A percentile compares a stretch with the other conserved stretches of the same genome.
phyloP scores from a whole-genome alignment of 306 rosid genomes.

The Amphicarpaea edgeworthii region DNA sequence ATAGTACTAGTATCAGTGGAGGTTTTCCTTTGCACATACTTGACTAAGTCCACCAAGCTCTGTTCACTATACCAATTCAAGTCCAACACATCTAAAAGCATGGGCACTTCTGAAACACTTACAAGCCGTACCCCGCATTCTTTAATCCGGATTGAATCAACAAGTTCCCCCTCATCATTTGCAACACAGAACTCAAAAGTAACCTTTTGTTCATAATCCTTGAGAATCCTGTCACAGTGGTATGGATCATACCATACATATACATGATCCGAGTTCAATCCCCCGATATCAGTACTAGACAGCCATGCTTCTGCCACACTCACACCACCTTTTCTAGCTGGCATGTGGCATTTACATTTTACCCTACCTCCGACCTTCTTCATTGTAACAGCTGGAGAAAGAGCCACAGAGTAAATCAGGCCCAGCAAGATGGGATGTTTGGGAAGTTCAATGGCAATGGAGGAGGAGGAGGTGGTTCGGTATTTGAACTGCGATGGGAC shows the following conservation, averaged over 20 bases:
- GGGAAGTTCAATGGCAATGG: conserved; percentile 6
- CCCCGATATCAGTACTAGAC: too few relatives aligned
- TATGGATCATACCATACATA: neutral
- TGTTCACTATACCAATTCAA: neutral
- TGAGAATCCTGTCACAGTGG: conserved; percentile 37
- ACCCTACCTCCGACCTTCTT: neutral
- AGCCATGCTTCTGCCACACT: too few relatives aligned
- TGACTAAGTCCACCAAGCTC: neutral
- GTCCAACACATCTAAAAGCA: neutral
- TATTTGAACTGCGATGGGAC: conserved; percentile 1
- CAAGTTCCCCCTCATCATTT: too few relatives aligned
- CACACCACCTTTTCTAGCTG: too few relatives aligned
- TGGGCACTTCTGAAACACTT: neutral
- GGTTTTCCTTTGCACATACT: too few relatives aligned
- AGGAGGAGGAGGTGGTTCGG: neutral
- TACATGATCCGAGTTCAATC: too few relatives aligned
- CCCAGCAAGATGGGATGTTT: conserved; percentile 2
- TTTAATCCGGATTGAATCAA: too few relatives aligned
- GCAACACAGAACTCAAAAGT: conserved; percentile 31
- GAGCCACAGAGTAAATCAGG: conserved; percentile 40
- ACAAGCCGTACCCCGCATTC: conserved; percentile 22
- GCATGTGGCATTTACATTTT: conserved; percentile 6
- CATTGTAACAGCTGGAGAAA: conserved; percentile 24
- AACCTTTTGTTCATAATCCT: neutral
- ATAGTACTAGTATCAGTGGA: neutral